Evolutionary conservation across 148 eudicot species (phyloP).

Genomic region (Bassia scoparia): DNA sequence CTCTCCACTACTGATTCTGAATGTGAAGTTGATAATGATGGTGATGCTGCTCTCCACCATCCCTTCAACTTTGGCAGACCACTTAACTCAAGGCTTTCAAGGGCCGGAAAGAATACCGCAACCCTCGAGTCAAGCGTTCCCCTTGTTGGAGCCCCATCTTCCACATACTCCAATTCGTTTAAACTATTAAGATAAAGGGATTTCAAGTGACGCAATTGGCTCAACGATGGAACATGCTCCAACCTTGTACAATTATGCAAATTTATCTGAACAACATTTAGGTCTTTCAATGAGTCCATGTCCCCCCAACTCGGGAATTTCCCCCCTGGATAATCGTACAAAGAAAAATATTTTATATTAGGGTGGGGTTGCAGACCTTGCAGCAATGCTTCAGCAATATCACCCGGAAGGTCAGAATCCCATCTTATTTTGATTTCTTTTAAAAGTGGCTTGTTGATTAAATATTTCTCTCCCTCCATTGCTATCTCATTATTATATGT

Average conservation of each 20-base stretch:
- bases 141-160: not conserved
- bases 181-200: not conserved
- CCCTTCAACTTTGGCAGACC: not conserved
- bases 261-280: not conserved
- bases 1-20: too few relatives aligned
- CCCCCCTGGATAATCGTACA: not conserved
- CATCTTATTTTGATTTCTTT: too few relatives aligned
- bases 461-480: not conserved
- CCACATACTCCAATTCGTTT: not conserved
- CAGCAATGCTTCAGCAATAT: too few relatives aligned
- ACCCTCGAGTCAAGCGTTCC: not conserved
- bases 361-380: not conserved
- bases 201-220: not conserved
- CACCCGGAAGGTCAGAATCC: too few relatives aligned
- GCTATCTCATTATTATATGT: not conserved
- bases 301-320: not conserved
- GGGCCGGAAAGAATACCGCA: not conserved
- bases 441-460: too few relatives aligned
- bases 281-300: not conserved
- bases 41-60: not conserved
- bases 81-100: not conserved
- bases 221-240: not conserved
- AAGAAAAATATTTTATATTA: not conserved
- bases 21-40: not conserved
- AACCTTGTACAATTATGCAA: not conserved